Evolutionary conservation across 768 basidiomycete species (phyloP), one percentile per base, ranked within the genome.

Genomic region (Crassisporium funariophilum): DNA sequence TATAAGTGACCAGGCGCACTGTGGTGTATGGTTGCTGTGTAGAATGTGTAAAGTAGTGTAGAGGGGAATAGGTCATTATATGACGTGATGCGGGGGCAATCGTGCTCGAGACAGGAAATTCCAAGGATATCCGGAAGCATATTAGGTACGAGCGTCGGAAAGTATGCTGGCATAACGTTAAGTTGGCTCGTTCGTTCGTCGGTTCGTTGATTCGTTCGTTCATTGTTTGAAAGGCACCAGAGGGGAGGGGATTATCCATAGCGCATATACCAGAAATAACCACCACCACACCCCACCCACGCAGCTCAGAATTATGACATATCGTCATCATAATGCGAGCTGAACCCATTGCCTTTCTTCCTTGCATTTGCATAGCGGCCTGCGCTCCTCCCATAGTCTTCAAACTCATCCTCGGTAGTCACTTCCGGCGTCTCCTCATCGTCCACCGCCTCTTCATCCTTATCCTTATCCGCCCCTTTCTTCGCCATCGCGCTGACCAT

Each of bases 351-450:
- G n/a, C n/a, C n/a, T 66, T 77, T 79, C 64, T 75, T 62, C 56
- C 76, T 69, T 56, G 71, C 67, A 58, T 73, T 72, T 19, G 89
- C 82, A 66, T 89, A 88, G 39, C 89, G 74, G 24, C 89, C 89
- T 9, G 80, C 86, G 42, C 79, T 78, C 61, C 61, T 76, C 45
- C 66, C 72, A 33, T 74, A 77, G 50, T 89, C 87, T 53, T 84
- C 85, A 46, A 83, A 79, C 60, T 91, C 88, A 45, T 93, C 89
- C 54, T 91, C 88, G 29, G 86, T 83, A 31, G 77, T 81, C 34
- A 72, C 67, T 47, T 75, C 78, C 16, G 59, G 52, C 1, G 52
- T 57, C 35, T 82, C 81, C 19, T 79, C 77, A 6, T 82, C 81
- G 10, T 76, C 79, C 20, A 79, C 71, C 42, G 69, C 71, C 24